Conservation (phyloP, 148 eudicot genomes). For the Nepenthes mirabilis region DNA sequence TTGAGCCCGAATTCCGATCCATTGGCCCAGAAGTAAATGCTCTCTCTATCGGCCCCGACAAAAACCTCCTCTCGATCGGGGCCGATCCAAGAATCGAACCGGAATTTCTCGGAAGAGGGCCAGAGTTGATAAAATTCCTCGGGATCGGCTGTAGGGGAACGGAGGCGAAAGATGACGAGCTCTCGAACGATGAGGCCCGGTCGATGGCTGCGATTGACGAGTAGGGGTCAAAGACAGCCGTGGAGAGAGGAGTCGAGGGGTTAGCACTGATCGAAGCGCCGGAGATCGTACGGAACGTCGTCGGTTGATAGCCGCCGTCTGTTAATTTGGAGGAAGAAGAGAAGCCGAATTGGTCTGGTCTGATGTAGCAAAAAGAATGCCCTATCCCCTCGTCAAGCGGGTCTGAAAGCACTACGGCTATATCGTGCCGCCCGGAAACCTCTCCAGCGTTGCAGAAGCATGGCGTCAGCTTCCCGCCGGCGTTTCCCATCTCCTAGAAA, state of each 20-base stretch:
- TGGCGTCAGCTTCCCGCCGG: constrained; percentile 43
- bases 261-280: constrained; percentile 67
- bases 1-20: constrained; percentile 20
- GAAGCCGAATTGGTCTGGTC: constrained; percentile 16
- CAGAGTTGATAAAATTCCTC: constrained; percentile 11
- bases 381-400: constrained; percentile 39
- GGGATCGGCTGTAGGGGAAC: constrained; percentile 61
- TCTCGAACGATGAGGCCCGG: constrained; percentile 41
- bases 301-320: neutral
- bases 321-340: constrained; percentile 1
- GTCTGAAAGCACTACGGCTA: constrained; percentile 25
- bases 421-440: constrained; percentile 42
- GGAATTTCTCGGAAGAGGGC: constrained; percentile 6
- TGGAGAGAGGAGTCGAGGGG: constrained; percentile 44
- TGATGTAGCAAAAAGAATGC: constrained; percentile 49
- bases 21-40: constrained; percentile 43
- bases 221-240: constrained; percentile 14
- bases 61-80: constrained; percentile 38
- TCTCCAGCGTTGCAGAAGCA: constrained; percentile 50
- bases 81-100: constrained; percentile 19
- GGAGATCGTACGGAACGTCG: constrained; percentile 39
- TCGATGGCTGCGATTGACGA: constrained; percentile 9
- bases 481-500: constrained; percentile 51
- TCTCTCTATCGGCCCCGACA: constrained; percentile 60
- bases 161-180: constrained; percentile 43